Evolutionary conservation across 495 filamentous ascomycete genomes (phyloP).

Genomic region (Evernia prunastri): DNA sequence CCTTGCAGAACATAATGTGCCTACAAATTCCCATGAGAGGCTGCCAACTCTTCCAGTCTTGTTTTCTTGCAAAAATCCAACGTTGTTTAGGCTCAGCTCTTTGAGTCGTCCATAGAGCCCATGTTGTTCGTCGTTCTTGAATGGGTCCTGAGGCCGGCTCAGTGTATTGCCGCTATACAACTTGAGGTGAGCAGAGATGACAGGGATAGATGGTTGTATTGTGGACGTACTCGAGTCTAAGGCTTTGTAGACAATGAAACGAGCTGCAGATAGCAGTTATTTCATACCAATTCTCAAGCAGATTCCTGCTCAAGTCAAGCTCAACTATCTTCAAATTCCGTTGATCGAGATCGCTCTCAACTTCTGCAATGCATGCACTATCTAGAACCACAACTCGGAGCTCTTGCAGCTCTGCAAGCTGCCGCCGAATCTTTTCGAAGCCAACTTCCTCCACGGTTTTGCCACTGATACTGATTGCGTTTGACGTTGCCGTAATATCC

Average conservation of each 20-base stretch:
- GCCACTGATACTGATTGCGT: constrained; percentile 61
- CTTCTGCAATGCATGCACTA: constrained; percentile 52
- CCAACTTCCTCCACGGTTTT: constrained; percentile 94
- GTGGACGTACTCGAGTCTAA: constrained; percentile 65
- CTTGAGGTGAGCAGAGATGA: not conserved
- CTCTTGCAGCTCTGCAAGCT: constrained; percentile 70
- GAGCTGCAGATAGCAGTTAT: constrained; percentile 63
- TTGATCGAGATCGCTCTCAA: constrained; percentile 20
- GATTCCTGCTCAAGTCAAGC: constrained; percentile 79
- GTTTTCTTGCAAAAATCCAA: not conserved
- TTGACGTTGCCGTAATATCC: constrained; percentile 27
- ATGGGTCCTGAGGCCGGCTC: not conserved
- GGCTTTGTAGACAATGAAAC: constrained; percentile 51
- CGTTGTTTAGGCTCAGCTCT: not conserved
- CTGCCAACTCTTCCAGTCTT: not conserved
- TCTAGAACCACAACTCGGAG: constrained; percentile 78
- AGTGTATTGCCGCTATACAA: not conserved
- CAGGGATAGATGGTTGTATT: constrained; percentile 7
- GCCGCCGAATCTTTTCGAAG: constrained; percentile 82
- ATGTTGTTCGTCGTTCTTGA: not conserved
- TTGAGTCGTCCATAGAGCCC: not conserved
- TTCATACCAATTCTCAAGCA: constrained; percentile 60
- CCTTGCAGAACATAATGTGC: not conserved
- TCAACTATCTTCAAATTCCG: constrained; percentile 57
- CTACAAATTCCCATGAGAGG: constrained; percentile 3